Evolutionary conservation across 768 basidiomycete species (phyloP).

Genomic region (Holtermanniella nyarrowii): DNA sequence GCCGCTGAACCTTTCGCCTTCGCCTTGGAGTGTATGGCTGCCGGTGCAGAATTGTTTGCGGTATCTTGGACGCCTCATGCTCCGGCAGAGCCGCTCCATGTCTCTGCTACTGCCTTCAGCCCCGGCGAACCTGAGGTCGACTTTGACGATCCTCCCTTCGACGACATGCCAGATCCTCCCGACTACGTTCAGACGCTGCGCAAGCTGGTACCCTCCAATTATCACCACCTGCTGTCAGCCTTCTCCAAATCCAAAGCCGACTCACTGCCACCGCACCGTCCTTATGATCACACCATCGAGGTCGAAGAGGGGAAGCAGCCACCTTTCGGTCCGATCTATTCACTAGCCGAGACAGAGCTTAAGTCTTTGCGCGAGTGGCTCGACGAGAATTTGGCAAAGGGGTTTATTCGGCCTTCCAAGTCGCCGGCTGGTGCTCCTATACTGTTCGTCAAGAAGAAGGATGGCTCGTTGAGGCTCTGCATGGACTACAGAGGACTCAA

Average conservation of each 20-base stretch:
- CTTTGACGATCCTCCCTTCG: neutral
- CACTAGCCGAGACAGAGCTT: constrained; percentile 37
- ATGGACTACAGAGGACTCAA: constrained; percentile 39
- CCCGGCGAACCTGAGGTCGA: neutral
- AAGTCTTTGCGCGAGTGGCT: constrained; percentile 40
- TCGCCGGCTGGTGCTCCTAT: constrained; percentile 23
- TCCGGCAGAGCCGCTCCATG: neutral
- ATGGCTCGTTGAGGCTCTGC: constrained; percentile 32
- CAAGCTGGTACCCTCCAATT: constrained; percentile 32
- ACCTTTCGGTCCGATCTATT: constrained; percentile 39
- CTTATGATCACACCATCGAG: constrained; percentile 43
- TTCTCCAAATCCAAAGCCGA: constrained; percentile 32
- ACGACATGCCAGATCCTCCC: neutral
- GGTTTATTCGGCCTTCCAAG: constrained; percentile 40
- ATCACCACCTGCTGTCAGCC: constrained; percentile 32
- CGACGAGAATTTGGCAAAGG: constrained; percentile 41
- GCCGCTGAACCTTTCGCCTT: neutral
- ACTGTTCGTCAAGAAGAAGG: constrained; percentile 43
- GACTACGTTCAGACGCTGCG: constrained; percentile 1
- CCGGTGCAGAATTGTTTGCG: constrained; percentile 1
- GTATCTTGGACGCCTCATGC: neutral
- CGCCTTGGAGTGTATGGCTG: neutral
- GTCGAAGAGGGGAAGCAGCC: constrained; percentile 35
- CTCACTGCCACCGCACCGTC: constrained; percentile 40
- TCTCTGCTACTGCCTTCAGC: neutral